Percentiles rank a stretch among this genome's conserved stretches.
Conservation (phyloP, 441 rosid species). For the Pelargonium fulgidum region DNA sequence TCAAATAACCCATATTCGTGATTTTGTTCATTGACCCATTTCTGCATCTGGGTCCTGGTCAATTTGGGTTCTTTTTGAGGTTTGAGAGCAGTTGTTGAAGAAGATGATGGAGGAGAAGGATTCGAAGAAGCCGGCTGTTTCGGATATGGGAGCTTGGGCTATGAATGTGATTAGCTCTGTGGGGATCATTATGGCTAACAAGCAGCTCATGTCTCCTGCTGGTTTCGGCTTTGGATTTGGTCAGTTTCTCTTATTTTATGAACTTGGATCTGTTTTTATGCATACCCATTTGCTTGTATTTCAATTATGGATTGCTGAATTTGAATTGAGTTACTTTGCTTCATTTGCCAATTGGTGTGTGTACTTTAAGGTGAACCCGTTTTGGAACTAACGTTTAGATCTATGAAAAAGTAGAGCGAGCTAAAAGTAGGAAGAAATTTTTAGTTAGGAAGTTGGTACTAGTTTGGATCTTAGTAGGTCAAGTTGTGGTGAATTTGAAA, state of each 20-base stretch:
- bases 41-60: constrained; percentile 3
- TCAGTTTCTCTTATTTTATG: constrained; percentile 12
- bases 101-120: constrained; percentile 17
- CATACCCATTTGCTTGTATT: background rate
- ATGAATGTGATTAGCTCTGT: constrained; percentile 32
- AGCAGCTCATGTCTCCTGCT: constrained; percentile 29
- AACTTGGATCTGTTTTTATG: constrained; percentile 9
- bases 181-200: constrained; percentile 31
- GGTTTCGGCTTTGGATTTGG: constrained; percentile 28
- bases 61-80: background rate
- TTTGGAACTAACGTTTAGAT: background rate
- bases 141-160: constrained; percentile 30
- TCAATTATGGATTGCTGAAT: background rate
- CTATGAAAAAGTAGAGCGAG: background rate
- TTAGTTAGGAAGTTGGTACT: constrained; percentile 5
- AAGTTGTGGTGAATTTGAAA: background rate
- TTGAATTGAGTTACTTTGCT: background rate
- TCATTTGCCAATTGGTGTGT: background rate
- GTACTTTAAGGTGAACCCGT: background rate
- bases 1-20: background rate
- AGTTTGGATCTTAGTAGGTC: constrained; percentile 2
- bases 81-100: background rate
- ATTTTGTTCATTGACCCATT: background rate
- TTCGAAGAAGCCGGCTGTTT: constrained; percentile 24
- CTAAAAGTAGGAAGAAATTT: background rate